phyloP scores from a whole-genome alignment of 2,329 filamentous ascomycete genomes.

The Simplicillium sp. region DNA sequence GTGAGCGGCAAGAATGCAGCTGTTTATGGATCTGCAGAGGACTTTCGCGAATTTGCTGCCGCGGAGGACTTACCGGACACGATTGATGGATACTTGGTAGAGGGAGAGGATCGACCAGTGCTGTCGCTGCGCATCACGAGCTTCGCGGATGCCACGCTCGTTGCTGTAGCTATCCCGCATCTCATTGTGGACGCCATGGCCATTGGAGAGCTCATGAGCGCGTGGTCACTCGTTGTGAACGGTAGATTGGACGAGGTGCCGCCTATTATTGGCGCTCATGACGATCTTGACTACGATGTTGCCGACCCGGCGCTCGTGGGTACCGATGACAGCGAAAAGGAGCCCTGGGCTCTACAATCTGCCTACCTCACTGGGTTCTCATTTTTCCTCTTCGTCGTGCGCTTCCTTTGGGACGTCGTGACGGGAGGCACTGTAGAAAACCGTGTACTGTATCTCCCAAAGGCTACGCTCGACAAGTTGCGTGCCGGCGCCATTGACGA shows the following conservation, averaged over 20 bases:
- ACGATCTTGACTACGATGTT: conserved; percentile 2
- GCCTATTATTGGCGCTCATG: conserved; percentile 10
- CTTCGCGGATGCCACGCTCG: conserved; percentile 36
- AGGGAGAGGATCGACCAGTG: conserved; percentile 26
- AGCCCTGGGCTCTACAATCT: neutral
- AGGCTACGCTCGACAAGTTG: conserved; percentile 14
- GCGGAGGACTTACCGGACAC: neutral
- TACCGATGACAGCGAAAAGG: too few relatives aligned
- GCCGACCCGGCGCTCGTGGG: neutral
- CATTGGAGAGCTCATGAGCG: conserved; percentile 25
- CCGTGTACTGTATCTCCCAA: conserved; percentile 25
- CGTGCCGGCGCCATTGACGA: conserved; percentile 16
- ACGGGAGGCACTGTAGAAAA: neutral
- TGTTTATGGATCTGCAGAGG: neutral
- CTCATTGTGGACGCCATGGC: conserved; percentile 34
- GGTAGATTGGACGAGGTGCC: conserved; percentile 29
- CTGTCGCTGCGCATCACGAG: conserved; percentile 34
- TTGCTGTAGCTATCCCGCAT: conserved; percentile 34
- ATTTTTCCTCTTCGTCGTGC: conserved; percentile 19
- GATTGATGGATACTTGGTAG: neutral
- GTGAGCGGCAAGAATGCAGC: neutral
- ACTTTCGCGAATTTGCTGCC: conserved; percentile 1
- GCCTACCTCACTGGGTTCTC: conserved; percentile 15
- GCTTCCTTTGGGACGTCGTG: conserved; percentile 11
- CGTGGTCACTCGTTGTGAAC: conserved; percentile 32